Percentiles rank a stretch among this genome's conserved stretches.
Conservation (phyloP, 257 asterid species). For the Salvia splendens region DNA sequence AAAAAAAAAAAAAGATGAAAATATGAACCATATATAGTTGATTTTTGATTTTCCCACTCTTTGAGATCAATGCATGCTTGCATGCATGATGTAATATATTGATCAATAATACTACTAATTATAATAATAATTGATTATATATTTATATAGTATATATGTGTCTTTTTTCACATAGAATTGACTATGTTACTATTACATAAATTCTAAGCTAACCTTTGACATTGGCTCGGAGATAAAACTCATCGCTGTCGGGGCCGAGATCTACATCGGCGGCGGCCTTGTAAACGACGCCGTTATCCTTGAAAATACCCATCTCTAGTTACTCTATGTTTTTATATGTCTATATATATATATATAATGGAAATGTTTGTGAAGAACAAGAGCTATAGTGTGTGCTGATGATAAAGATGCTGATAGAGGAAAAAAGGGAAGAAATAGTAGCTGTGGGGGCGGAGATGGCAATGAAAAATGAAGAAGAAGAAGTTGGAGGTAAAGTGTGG, state of each 20-base stretch:
- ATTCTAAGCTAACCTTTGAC: constrained; percentile 64
- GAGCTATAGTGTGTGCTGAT: background rate
- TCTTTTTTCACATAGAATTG: background rate
- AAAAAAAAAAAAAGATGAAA: no score
- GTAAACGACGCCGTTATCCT: constrained; percentile 60
- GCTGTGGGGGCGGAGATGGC: constrained; percentile 40
- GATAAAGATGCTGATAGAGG: constrained; percentile 2
- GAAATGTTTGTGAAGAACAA: background rate
- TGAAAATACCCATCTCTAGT: constrained; percentile 52
- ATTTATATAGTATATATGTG: no score
- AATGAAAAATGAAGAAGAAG: constrained; percentile 7
- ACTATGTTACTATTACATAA: background rate
- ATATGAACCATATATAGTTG: background rate
- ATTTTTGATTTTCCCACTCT: no score
- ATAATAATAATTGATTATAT: no score
- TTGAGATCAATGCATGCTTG: no score
- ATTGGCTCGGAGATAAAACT: constrained; percentile 62
- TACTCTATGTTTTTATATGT: background rate
- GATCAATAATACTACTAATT: no score
- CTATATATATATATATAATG: background rate
- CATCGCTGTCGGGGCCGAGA: constrained; percentile 65
- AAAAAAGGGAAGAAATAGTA: background rate
- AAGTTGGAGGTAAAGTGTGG: constrained; percentile 23
- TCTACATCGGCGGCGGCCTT: constrained; percentile 59
- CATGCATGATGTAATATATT: background rate